Conservation (phyloP, 202 grass and related monocot species). For the Dendrocalamus latiflorus region DNA sequence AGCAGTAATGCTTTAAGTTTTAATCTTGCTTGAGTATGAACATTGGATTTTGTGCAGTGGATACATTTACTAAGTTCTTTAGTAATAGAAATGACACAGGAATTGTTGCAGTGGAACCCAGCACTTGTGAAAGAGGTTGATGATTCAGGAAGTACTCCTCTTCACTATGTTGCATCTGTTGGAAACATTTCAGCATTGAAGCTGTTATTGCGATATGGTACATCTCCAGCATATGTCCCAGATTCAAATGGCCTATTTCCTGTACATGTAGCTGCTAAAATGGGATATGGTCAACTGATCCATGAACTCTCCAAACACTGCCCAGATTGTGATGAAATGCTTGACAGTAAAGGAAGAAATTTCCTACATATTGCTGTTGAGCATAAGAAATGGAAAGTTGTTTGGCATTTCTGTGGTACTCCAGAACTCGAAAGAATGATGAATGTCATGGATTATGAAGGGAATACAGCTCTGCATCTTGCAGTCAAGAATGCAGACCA, state of each 20-base stretch:
- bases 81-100: slow-evolving; percentile 39
- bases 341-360: slow-evolving; percentile 57
- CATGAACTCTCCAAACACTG: slow-evolving; percentile 39
- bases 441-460: slow-evolving; percentile 53
- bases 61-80: slow-evolving; percentile 38
- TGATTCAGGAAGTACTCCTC: slow-evolving; percentile 45
- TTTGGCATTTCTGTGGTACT: slow-evolving; percentile 35
- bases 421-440: slow-evolving; percentile 39
- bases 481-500: slow-evolving; percentile 45
- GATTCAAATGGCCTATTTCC: slow-evolving; percentile 62
- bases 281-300: slow-evolving; percentile 29
- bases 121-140: slow-evolving; percentile 40
- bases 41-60: not conserved
- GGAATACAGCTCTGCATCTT: slow-evolving; percentile 62
- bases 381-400: slow-evolving; percentile 36
- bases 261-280: slow-evolving; percentile 53
- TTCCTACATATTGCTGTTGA: slow-evolving; percentile 62
- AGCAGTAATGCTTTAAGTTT: not conserved
- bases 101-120: slow-evolving; percentile 40
- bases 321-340: slow-evolving; percentile 50
- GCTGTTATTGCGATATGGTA: slow-evolving; percentile 37
- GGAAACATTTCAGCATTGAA: slow-evolving; percentile 24
- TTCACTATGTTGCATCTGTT: slow-evolving; percentile 53
- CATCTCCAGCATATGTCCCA: slow-evolving; percentile 40
- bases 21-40: not conserved